A percentile compares a stretch with the other conserved stretches of the same genome.
phyloP scores from a whole-genome alignment of 2,329 filamentous ascomycete species.

The Penicillium psychrosexuale region DNA sequence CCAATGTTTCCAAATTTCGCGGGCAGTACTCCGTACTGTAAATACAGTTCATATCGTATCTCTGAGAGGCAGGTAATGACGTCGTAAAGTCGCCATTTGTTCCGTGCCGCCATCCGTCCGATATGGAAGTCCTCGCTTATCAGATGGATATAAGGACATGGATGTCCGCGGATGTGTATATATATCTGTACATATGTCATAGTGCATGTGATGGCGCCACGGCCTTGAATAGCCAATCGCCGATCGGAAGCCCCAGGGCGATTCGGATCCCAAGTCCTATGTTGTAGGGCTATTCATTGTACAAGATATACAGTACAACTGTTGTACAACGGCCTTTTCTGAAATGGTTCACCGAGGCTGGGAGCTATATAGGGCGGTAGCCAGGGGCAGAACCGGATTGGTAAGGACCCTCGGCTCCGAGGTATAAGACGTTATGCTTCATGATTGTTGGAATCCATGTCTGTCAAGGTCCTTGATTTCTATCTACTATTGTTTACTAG shows the following conservation, averaged over 20 bases:
- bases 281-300: not conserved
- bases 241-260: not conserved
- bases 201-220: not conserved
- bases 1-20: not conserved
- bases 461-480: not conserved
- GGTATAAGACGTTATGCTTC: not conserved
- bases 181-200: not conserved
- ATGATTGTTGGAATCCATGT: too few relatives aligned
- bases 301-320: too few relatives aligned
- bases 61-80: conserved; percentile 25
- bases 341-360: conserved; percentile 24
- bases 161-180: not conserved
- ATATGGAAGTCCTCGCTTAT: conserved; percentile 4
- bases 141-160: not conserved
- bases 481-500: not conserved
- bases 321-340: conserved; percentile 13
- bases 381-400: conserved; percentile 3
- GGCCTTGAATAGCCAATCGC: not conserved
- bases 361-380: conserved; percentile 13
- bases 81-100: conserved; percentile 30
- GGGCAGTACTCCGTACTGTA: conserved; percentile 2
- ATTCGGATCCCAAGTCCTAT: not conserved
- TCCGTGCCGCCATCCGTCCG: conserved; percentile 24
- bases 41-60: conserved; percentile 1
- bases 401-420: conserved; percentile 4